phyloP scores from a whole-genome alignment of 805 yeast genomes.

The Starmerella stellata region DNA sequence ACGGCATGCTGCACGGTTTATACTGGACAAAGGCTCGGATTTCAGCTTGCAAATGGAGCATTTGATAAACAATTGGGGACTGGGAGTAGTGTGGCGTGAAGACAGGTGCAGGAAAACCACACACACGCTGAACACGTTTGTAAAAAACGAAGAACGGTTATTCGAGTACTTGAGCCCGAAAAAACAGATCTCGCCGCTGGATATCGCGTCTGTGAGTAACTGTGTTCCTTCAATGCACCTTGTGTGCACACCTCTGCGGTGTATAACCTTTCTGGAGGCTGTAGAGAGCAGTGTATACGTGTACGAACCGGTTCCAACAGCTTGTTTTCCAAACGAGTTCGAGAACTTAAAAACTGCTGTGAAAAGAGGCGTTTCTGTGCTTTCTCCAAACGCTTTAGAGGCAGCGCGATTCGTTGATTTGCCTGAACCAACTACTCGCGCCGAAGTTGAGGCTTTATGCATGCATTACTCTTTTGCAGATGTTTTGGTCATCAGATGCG shows the following conservation, averaged over 20 bases:
- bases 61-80: slow-evolving; percentile 40
- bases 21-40: slow-evolving; percentile 66
- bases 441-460: slow-evolving; percentile 31
- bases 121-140: slow-evolving; percentile 64
- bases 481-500: slow-evolving; percentile 54
- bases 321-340: slow-evolving; percentile 35
- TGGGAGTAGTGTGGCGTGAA: slow-evolving; percentile 40
- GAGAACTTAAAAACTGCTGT: slow-evolving; percentile 19
- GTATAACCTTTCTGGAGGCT: slow-evolving; percentile 30
- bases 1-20: slow-evolving; percentile 36
- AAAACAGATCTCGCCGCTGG: slow-evolving; percentile 38
- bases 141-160: slow-evolving; percentile 37
- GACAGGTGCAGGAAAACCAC: slow-evolving; percentile 45
- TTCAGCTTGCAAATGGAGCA: slow-evolving; percentile 36
- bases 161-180: slow-evolving; percentile 50
- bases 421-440: slow-evolving; percentile 26
- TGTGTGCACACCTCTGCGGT: slow-evolving; percentile 54
- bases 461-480: slow-evolving; percentile 26
- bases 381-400: slow-evolving; percentile 77
- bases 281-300: slow-evolving; percentile 27
- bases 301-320: slow-evolving; percentile 81
- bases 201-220: slow-evolving; percentile 29
- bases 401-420: slow-evolving; percentile 46
- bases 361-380: slow-evolving; percentile 30
- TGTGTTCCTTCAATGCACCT: slow-evolving; percentile 40